phyloP scores from a whole-genome alignment of 768 basidiomycete species.

The Lactarius pseudohatsudake region DNA sequence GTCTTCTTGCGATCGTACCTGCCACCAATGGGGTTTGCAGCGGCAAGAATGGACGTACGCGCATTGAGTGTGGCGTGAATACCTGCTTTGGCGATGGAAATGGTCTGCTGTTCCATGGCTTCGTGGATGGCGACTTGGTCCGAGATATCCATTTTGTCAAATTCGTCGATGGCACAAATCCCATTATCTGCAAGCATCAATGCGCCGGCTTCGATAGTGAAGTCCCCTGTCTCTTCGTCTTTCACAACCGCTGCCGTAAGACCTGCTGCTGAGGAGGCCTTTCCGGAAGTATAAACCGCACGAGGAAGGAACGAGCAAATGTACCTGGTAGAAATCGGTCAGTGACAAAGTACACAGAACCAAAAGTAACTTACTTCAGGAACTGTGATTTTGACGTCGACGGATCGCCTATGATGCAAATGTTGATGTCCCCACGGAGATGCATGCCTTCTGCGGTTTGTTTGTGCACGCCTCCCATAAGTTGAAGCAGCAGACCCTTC shows the following conservation, averaged over 20 bases:
- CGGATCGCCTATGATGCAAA: slow-evolving; percentile 97
- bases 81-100: slow-evolving; percentile 98
- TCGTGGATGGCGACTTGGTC: slow-evolving; percentile 99
- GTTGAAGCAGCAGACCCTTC: slow-evolving; percentile 91
- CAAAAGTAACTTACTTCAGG: slow-evolving; percentile 68
- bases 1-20: slow-evolving; percentile 95
- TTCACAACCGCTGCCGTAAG: slow-evolving; percentile 97
- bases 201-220: slow-evolving; percentile 98
- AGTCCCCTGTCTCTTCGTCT: slow-evolving; percentile 98
- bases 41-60: slow-evolving; percentile 94
- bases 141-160: slow-evolving; percentile 99
- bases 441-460: slow-evolving; percentile 95
- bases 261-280: slow-evolving; percentile 98
- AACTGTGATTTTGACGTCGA: slow-evolving; percentile 99
- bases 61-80: slow-evolving; percentile 99
- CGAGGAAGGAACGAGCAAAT: slow-evolving; percentile 97
- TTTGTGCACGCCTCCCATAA: slow-evolving; percentile 99
- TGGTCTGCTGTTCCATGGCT: slow-evolving; percentile 99
- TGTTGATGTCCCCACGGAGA: slow-evolving; percentile 97
- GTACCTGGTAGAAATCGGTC: slow-evolving; percentile 55
- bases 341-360: slow-evolving; percentile 9
- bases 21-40: slow-evolving; percentile 96
- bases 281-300: slow-evolving; percentile 98
- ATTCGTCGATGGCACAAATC: slow-evolving; percentile 99
- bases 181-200: slow-evolving; percentile 99